phyloP scores from a whole-genome alignment of 108 stramenopile genomes.

The Cyclotella atomus region DNA sequence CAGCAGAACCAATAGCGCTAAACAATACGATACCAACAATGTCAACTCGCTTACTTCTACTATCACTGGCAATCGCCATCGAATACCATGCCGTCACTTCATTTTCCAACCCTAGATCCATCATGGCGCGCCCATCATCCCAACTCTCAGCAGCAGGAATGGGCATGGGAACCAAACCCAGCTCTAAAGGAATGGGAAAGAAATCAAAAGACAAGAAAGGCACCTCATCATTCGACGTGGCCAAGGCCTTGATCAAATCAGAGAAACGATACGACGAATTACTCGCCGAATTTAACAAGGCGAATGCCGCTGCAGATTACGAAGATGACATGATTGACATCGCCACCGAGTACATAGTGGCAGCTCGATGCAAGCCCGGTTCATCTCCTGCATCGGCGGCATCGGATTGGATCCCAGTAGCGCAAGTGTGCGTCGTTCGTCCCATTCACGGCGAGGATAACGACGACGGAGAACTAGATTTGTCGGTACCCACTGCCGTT shows the following conservation, averaged over 20 bases:
- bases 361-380: conserved; percentile 53
- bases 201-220: conserved; percentile 18
- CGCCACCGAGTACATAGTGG: conserved; percentile 68
- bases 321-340: conserved; percentile 20
- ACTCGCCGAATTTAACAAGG: conserved; percentile 49
- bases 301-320: conserved; percentile 28
- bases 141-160: conserved; percentile 28
- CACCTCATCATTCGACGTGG: conserved; percentile 57
- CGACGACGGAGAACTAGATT: conserved; percentile 42
- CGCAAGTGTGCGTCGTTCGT: conserved; percentile 64
- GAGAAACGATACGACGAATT: conserved; percentile 78
- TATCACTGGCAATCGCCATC: conserved; percentile 17
- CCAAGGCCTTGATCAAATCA: conserved; percentile 58
- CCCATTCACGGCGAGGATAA: conserved; percentile 48
- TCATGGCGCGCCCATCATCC: background rate
- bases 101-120: background rate
- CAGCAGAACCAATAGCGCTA: too few relatives aligned
- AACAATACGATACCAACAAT: too few relatives aligned
- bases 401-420: conserved; percentile 84
- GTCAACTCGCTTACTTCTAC: background rate
- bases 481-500: conserved; percentile 57
- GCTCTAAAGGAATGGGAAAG: conserved; percentile 33
- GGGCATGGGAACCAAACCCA: conserved; percentile 58
- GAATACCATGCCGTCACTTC: conserved; percentile 1
- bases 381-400: conserved; percentile 33